phyloP scores from a whole-genome alignment of 1,284 basidiomycete species.

The Malassezia globosa region DNA sequence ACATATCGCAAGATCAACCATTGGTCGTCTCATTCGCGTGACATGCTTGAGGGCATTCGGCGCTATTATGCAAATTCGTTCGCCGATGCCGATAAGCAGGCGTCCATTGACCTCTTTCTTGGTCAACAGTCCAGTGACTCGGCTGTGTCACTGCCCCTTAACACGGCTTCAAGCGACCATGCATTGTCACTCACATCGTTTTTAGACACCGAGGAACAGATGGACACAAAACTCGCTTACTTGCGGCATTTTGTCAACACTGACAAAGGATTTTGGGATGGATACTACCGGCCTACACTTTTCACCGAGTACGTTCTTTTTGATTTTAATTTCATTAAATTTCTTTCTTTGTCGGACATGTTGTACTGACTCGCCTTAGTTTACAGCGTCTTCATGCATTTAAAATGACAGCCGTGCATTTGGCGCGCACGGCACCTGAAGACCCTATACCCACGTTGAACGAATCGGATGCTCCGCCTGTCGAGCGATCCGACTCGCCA shows the following conservation, averaged over 20 bases:
- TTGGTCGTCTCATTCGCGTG: constrained; percentile 94
- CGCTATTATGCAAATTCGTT: constrained; percentile 93
- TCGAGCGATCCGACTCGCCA: neutral
- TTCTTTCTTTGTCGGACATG: too few relatives aligned
- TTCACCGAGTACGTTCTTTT: constrained; percentile 33
- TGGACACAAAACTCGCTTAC: constrained; percentile 22
- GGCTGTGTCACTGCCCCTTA: neutral
- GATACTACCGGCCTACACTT: constrained; percentile 43
- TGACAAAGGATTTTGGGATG: constrained; percentile 40
- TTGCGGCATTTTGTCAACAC: constrained; percentile 31
- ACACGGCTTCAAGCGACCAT: neutral
- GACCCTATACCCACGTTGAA: constrained; percentile 8
- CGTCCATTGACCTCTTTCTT: constrained; percentile 91
- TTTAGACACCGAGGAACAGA: constrained; percentile 1
- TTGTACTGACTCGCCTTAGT: constrained; percentile 4
- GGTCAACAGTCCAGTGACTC: neutral
- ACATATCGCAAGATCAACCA: constrained; percentile 85
- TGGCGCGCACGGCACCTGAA: constrained; percentile 15
- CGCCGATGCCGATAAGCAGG: constrained; percentile 80
- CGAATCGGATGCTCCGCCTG: neutral
- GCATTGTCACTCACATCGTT: neutral
- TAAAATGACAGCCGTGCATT: constrained; percentile 45
- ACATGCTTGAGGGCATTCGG: constrained; percentile 90
- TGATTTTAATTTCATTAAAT: too few relatives aligned
- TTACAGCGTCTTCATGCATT: constrained; percentile 43